Percentiles rank a stretch among this genome's conserved stretches.
These are phyloP conservation scores for Avena insularis DNA, from an alignment of 176 grass and related monocot genomes.

Conservation along the genomic window DNA sequence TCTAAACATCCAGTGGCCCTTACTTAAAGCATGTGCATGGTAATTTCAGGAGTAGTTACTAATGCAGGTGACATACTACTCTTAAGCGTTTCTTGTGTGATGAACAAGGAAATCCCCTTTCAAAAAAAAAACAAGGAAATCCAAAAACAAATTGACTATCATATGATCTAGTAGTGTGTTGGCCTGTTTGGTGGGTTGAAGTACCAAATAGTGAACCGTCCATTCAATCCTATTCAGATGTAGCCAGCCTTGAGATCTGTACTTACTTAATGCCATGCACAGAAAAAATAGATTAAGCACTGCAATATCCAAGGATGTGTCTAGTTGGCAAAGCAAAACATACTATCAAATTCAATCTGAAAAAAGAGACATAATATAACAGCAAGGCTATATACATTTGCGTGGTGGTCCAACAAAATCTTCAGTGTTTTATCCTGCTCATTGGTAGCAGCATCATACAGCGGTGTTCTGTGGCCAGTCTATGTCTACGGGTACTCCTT, in stretches of 20 bases:
- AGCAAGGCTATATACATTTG: neutral
- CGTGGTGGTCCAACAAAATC: conserved; percentile 17
- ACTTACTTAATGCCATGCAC: neutral
- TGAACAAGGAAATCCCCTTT: neutral
- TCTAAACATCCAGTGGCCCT: neutral
- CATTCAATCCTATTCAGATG: neutral
- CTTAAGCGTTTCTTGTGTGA: neutral
- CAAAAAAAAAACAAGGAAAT: neutral
- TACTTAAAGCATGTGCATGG: neutral
- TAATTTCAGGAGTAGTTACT: neutral
- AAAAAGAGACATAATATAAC: neutral
- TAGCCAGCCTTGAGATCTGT: neutral
- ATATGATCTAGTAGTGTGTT: neutral
- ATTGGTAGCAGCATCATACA: neutral
- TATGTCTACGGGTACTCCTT: conserved; percentile 37
- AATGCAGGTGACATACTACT: neutral
- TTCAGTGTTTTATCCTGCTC: conserved; percentile 35
- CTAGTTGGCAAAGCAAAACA: neutral
- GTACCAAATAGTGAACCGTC: neutral
- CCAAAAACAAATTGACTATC: neutral
- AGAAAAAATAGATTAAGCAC: neutral
- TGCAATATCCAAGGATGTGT: neutral
- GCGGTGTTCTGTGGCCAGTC: conserved; percentile 36
- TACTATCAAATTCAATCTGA: neutral
- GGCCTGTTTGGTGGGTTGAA: neutral